phyloP scores from a whole-genome alignment of 192 early-diverging fungal species.

The Podochytrium sp. region DNA sequence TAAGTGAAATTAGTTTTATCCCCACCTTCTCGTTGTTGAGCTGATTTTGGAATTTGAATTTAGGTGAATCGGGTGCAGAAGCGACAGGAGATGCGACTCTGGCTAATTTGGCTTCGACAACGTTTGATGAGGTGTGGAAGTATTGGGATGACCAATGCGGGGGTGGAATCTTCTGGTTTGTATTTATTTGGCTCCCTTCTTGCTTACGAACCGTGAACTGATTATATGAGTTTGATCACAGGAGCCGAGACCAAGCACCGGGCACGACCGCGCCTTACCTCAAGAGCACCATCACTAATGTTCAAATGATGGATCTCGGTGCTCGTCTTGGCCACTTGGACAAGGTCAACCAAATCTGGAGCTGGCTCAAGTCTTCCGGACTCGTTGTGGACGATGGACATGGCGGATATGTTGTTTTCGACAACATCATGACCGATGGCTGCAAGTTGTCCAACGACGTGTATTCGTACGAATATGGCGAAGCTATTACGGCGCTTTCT shows the following conservation, averaged over 20 bases:
- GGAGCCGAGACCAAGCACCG: slow-evolving; percentile 32
- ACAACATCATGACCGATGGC: slow-evolving; percentile 5
- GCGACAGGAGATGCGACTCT: neutral
- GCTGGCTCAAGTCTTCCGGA: slow-evolving; percentile 38
- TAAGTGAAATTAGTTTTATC: too few relatives aligned
- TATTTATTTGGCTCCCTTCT: neutral
- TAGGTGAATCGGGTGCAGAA: too few relatives aligned
- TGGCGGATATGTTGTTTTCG: slow-evolving; percentile 18
- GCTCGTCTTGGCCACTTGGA: slow-evolving; percentile 41
- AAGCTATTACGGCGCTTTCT: neutral
- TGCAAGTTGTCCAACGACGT: neutral
- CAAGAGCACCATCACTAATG: slow-evolving; percentile 54
- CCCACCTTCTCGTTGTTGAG: too few relatives aligned
- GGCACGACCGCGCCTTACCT: neutral
- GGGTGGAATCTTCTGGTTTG: slow-evolving; percentile 56
- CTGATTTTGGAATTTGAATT: too few relatives aligned
- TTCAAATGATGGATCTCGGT: slow-evolving; percentile 37
- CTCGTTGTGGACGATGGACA: neutral
- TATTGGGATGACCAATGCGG: slow-evolving; percentile 48
- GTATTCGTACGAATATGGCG: slow-evolving; percentile 29
- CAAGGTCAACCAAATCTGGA: slow-evolving; percentile 36
- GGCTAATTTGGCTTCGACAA: slow-evolving; percentile 32
- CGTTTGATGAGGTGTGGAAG: slow-evolving; percentile 39
- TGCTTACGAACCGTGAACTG: neutral
- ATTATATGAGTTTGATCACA: neutral